Evolutionary conservation across 257 asterid species (phyloP), one percentile per base, ranked within the genome.

Genomic region (Solanum chmielewskii): DNA sequence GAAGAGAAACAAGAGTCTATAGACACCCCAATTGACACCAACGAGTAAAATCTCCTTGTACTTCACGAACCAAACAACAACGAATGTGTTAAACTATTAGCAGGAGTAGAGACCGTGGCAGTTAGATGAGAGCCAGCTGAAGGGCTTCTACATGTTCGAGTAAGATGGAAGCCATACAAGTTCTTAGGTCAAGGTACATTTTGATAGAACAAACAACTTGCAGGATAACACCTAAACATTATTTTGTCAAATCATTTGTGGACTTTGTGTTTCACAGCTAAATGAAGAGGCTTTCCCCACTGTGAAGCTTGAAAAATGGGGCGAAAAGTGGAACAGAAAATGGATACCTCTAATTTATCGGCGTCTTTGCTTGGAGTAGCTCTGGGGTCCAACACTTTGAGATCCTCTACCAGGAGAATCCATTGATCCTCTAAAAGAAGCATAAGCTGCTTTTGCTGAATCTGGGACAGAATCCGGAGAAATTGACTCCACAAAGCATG

Each of bases 401-500:
- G 95, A 60, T 86, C 92, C 92, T 91, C 97, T 92, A 85, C 71
- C 90, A 87, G 78, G 92, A 88, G 98, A 93, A 89, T 92, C 96
- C 90, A 89, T 87, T 11, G 96, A 88, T 75, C 95, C 98, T 88
- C 97, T 91, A 66, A 95, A 97, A 31, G 99, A 97, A 86, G 99
- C 99, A 87, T 95, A 97, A 16, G 99, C 98, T 77, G 98, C 99
- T 93, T 96, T 97, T 18, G 99, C 99, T 18, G 99, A 95, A 91
- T 96, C 99, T 16, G 99, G 98, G 75, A 96, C 95, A 0, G 98
- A 91, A 87, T 94, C 98, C 86, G 94, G 86, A 9, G 98, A 92
- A 56, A 95, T 93, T 2, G 98, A 90, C 89, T 95, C 99, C 69
- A 96, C 97, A 71, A 97, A 97, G 91, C 99, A 97, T 52, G 99